Evolutionary conservation across 306 rosid genomes (phyloP), one percentile per base, ranked within the genome.

Genomic region (Cucurbita ficifolia): DNA sequence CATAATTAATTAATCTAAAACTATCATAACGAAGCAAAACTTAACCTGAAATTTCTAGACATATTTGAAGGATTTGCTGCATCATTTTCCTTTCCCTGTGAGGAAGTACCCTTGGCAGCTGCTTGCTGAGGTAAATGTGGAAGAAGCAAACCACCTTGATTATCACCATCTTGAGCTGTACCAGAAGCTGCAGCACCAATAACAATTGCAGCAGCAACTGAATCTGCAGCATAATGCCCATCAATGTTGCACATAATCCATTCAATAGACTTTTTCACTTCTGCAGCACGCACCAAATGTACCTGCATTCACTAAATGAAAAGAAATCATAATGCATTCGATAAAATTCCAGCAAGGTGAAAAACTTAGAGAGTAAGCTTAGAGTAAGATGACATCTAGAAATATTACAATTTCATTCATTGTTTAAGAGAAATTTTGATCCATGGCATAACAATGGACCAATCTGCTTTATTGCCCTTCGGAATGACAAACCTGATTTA

Each of bases 301-400:
- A 92, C 97, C 99, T 95, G 99, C 97, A 91, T 83, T 95, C 97
- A 95, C 97, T 89, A 95, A 90, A 88, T 73, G 74, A 72, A 61
- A 70, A 38, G 48, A 56, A 38, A 24, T 45, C 73, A 63, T 19
- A 59, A 59, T 33, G 55, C 65, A 2, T 53, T 63, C 61, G 18
- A 21, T 53, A 36, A 50, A 72, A 18, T 53, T 72, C 63, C 49
- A 72, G 49, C 38, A 72, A 10, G 36, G 51, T 49, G 22, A 35
- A 48, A 29, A 35, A 9, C 48, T 71, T 29, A 70, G 53, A 49
- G 53, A 49, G 53, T 49, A 49, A 6, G 1, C 53, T 14, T 49
- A n/a, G 60, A 16, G 55, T 42, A 65, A 65, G 53, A 75, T 38
- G 53, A 75, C 24, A 13, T 39, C 70, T 63, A 39, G 39, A 8